These are phyloP conservation scores for Penicillium oxalicum DNA, from an alignment of 2,329 filamentous ascomycete genomes.

Conservation along the genomic window DNA sequence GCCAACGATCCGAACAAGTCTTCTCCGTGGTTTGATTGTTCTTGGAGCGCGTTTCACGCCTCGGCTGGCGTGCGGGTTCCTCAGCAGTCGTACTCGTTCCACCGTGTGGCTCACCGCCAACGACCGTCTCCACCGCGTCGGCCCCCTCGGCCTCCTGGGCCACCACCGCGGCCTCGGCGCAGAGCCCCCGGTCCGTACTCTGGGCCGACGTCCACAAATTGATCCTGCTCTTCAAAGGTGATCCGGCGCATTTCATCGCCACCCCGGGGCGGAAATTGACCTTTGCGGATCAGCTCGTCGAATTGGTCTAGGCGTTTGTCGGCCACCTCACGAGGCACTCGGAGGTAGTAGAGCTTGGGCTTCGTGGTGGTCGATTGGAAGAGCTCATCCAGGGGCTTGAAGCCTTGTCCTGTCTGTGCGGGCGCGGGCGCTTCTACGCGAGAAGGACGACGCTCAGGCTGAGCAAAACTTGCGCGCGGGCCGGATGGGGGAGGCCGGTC, in stretches of 20 bases:
- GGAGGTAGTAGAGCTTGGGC: conserved; percentile 60
- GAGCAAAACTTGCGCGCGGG: conserved; percentile 20
- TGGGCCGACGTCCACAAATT: conserved; percentile 65
- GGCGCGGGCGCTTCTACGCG: conserved; percentile 16
- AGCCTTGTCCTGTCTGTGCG: conserved; percentile 36
- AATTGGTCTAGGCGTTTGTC: conserved; percentile 59
- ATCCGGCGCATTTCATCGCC: conserved; percentile 61
- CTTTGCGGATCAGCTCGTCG: conserved; percentile 38
- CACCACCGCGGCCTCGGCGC: conserved; percentile 13
- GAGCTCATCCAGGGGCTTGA: conserved; percentile 54
- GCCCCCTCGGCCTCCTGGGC: conserved; percentile 23
- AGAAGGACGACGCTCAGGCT: conserved; percentile 22
- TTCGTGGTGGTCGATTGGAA: conserved; percentile 57
- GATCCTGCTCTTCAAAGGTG: conserved; percentile 62
- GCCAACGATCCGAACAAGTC: too few species aligned
- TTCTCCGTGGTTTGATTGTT: too few species aligned
- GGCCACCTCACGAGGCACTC: conserved; percentile 60
- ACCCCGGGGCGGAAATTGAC: conserved; percentile 32
- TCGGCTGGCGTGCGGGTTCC: too few species aligned
- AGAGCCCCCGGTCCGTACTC: conserved; percentile 47
- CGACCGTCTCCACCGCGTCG: conserved; percentile 8
- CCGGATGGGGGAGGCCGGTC: conserved; percentile 27
- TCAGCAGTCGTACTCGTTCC: too few species aligned
- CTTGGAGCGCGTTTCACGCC: too few species aligned
- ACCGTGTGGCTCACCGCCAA: neutral